Evolutionary conservation across 164 flowering plant species (phyloP), one percentile per base, ranked within the genome.

Genomic region (Euptelea pleiosperma): DNA sequence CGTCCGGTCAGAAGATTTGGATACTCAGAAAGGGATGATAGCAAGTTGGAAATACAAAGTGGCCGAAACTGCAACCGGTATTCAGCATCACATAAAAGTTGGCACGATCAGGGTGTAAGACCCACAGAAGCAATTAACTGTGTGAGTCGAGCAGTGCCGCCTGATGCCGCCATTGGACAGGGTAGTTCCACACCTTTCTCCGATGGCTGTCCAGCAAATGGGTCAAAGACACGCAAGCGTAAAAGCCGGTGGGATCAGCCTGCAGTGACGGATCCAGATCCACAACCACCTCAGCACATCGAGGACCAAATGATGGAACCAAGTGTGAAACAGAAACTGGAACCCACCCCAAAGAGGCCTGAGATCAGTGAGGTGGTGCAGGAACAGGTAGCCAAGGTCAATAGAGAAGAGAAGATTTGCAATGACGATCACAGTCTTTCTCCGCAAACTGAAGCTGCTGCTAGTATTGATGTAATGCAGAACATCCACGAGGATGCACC

Each of bases 181-280:
- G 64, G 58, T 35, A 36, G 57, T 37, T 67, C 70, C 41, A 43
- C 65, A 24, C 55, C 76, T 42, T 45, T 52, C 55, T 14, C 36
- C n/a, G 63, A 52, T 50, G 55, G 44, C 40, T 37, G 18, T 54
- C 33, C 40, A 22, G 25, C 45, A 11, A 66, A 52, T 64, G 79
- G 68, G 24, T 46, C 74, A 61, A 76, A 30, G 54, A 52, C 37
- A 43, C 90, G 88, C 39, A 91, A 88, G 68, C 88, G 96, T 28
- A 91, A 88, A 74, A 91, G 92, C 63, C 79, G 98, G 66, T 91
- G 98, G 98, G 98, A 91, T 70, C 82, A 77, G 51, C 87, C 86
- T 10, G 65, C 66, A 6, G 76, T 74, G 47, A 61, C 49, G 15
- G 65, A 58, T 15, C 45, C 36, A 4, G 54, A 60, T 61, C 37